Conservation (phyloP, 2,329 filamentous ascomycete genomes). For the Fusarium musae region DNA sequence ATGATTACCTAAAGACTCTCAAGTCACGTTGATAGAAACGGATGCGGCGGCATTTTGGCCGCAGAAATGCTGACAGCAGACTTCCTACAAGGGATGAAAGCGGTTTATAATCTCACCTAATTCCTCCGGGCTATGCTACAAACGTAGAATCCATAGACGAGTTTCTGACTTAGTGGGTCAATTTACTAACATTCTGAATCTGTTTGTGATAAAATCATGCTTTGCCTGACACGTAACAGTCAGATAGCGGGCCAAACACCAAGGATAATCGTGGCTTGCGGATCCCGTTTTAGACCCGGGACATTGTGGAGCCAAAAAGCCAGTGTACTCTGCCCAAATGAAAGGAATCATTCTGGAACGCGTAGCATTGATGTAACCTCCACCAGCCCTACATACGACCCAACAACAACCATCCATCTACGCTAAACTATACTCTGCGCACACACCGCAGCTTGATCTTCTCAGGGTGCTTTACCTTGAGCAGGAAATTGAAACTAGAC, state of each 20-base stretch:
- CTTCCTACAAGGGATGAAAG: background rate
- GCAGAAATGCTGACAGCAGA: background rate
- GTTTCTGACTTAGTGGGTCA: background rate
- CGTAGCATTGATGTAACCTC: background rate
- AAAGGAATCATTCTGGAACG: background rate
- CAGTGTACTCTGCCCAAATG: background rate
- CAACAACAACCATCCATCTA: background rate
- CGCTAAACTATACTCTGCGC: slow-evolving; percentile 1
- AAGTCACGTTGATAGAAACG: background rate
- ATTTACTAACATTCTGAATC: background rate
- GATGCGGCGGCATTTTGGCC: background rate
- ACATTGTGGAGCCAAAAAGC: background rate
- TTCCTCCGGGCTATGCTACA: background rate
- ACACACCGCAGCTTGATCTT: slow-evolving; percentile 36
- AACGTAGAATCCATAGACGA: background rate
- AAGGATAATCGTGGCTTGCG: background rate
- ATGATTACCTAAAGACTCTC: background rate
- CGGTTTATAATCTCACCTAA: background rate
- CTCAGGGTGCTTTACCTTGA: slow-evolving; percentile 40
- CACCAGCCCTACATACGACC: background rate
- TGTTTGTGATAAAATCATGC: background rate
- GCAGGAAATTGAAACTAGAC: slow-evolving; percentile 40
- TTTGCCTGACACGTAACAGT: background rate
- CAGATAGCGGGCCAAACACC: background rate
- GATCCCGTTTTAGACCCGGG: background rate